Evolutionary conservation across 192 early-diverging fungal species (phyloP).

Genomic region (Podila epicladia): DNA sequence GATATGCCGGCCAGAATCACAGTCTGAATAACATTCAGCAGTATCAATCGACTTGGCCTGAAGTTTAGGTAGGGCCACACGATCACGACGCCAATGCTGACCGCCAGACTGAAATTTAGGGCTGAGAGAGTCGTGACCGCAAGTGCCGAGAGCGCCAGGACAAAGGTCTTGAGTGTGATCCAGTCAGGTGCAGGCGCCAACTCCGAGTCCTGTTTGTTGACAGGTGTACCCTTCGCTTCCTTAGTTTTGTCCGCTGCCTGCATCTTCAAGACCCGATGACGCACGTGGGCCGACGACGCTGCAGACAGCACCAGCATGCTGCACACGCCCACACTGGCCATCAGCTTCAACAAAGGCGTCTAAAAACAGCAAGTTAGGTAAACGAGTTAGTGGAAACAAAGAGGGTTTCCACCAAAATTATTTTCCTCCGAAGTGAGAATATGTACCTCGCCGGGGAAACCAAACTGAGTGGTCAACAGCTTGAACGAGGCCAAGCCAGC

Average conservation of each 20-base stretch:
- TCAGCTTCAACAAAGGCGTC: constrained; percentile 29
- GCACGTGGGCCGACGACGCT: constrained; percentile 25
- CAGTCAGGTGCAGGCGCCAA: constrained; percentile 63
- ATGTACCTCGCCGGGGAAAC: constrained; percentile 31
- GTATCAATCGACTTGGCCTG: constrained; percentile 37
- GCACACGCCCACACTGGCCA: constrained; percentile 29
- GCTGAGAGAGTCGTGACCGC: constrained; percentile 71
- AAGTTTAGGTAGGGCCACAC: constrained; percentile 71
- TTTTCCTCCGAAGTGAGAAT: neutral
- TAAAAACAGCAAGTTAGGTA: constrained; percentile 1
- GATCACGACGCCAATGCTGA: constrained; percentile 63
- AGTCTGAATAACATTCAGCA: constrained; percentile 51
- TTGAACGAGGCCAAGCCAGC: constrained; percentile 36
- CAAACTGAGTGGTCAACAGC: constrained; percentile 30
- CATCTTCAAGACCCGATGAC: constrained; percentile 6
- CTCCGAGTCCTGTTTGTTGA: constrained; percentile 14
- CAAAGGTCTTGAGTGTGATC: constrained; percentile 63
- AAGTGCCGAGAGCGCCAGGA: constrained; percentile 64
- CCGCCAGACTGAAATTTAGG: constrained; percentile 79
- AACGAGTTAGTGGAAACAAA: constrained; percentile 8
- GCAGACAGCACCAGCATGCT: constrained; percentile 32
- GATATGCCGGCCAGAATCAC: constrained; percentile 61
- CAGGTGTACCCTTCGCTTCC: constrained; percentile 29
- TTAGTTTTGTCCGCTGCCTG: constrained; percentile 1
- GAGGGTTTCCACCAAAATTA: neutral